phyloP scores from a whole-genome alignment of 352 stramenopile genomes.

The Globisporangium spiculum region DNA sequence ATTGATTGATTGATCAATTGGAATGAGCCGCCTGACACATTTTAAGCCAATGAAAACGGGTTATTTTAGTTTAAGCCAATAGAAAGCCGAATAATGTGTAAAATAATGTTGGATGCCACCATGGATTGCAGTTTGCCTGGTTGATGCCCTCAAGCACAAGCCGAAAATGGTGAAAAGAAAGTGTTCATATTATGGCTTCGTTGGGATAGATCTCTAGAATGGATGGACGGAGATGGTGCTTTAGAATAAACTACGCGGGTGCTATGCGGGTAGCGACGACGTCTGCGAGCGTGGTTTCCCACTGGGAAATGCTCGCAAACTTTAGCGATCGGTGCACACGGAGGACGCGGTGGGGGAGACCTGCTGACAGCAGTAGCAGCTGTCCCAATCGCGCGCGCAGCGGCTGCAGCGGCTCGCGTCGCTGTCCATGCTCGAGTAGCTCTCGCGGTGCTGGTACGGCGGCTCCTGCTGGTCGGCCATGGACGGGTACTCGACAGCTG shows the following conservation, averaged over 20 bases:
- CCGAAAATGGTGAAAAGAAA: neutral
- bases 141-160: neutral
- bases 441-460: conserved; percentile 26
- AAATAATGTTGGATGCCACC: too few species aligned
- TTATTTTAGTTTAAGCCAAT: conserved; percentile 12
- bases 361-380: conserved; percentile 76
- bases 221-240: neutral
- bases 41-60: conserved; percentile 4
- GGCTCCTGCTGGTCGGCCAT: conserved; percentile 4
- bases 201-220: conserved; percentile 11
- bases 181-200: conserved; percentile 13
- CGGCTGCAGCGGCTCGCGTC: conserved; percentile 66
- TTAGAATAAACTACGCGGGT: neutral
- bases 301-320: neutral
- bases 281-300: neutral
- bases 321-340: conserved; percentile 50
- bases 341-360: conserved; percentile 64
- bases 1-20: neutral
- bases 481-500: neutral
- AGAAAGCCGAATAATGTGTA: too few species aligned
- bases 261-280: neutral
- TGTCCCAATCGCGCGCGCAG: conserved; percentile 65
- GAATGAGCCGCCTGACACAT: neutral
- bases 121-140: neutral
- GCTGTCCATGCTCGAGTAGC: conserved; percentile 48